These are phyloP conservation scores for Cicer judaicum DNA, from an alignment of 306 rosid genomes.

Conservation along the genomic window DNA sequence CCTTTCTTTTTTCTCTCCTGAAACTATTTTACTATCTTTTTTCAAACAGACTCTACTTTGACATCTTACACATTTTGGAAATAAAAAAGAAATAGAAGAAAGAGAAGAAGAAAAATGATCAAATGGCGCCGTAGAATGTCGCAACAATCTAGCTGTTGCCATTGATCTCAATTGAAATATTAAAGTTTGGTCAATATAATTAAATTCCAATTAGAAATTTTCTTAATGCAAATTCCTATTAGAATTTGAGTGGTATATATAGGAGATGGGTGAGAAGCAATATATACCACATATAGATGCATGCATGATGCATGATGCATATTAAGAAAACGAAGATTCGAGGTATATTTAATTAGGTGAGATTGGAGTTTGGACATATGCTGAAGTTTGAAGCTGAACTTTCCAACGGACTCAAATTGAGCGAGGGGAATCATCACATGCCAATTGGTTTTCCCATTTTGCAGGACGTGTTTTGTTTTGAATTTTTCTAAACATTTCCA, in stretches of 20 bases:
- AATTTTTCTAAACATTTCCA: not conserved
- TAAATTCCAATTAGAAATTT: not conserved
- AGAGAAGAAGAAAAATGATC: conserved; percentile 7
- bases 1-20: conserved; percentile 22
- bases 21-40: not conserved
- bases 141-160: conserved; percentile 49
- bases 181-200: conserved; percentile 14
- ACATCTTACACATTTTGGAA: conserved; percentile 19
- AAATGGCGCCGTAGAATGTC: conserved; percentile 32
- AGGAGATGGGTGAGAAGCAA: conserved; percentile 3
- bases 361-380: conserved; percentile 35
- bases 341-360: conserved; percentile 37
- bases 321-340: conserved; percentile 38
- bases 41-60: conserved; percentile 33
- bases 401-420: conserved; percentile 11
- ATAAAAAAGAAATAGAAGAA: not conserved
- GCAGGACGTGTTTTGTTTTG: not conserved
- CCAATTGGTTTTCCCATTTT: conserved; percentile 5
- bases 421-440: conserved; percentile 13
- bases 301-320: conserved; percentile 16
- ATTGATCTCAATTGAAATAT: conserved; percentile 39
- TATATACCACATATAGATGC: conserved; percentile 11
- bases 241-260: not conserved
- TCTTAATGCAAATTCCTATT: not conserved
- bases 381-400: conserved; percentile 35